These are phyloP conservation scores for Calonectria leucothoes DNA, from an alignment of 2,329 filamentous ascomycete genomes.

Conservation along the genomic window DNA sequence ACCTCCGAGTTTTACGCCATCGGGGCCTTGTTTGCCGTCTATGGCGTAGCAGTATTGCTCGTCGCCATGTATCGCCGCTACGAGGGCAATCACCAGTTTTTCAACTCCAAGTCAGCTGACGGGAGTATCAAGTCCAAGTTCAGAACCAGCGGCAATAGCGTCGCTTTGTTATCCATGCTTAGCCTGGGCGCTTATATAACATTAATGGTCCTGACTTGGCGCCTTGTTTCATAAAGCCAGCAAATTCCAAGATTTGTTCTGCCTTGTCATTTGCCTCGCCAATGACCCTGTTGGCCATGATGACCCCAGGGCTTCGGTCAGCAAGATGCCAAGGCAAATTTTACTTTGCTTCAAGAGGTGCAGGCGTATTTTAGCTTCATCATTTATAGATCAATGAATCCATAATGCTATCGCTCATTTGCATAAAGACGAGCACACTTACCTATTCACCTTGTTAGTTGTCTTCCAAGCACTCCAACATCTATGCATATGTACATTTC, in stretches of 20 bases:
- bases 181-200: conserved; percentile 69
- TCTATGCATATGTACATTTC: background rate
- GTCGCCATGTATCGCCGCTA: conserved; percentile 88
- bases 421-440: background rate
- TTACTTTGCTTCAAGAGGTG: background rate
- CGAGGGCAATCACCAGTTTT: conserved; percentile 95
- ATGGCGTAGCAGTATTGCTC: conserved; percentile 85
- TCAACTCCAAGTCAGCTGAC: conserved; percentile 60
- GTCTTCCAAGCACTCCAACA: background rate
- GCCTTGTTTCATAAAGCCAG: conserved; percentile 46
- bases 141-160: conserved; percentile 72
- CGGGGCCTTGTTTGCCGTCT: conserved; percentile 94
- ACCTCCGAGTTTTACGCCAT: conserved; percentile 96
- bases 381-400: background rate
- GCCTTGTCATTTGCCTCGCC: background rate
- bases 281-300: background rate
- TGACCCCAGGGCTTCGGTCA: background rate
- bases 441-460: background rate
- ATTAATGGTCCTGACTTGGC: conserved; percentile 67
- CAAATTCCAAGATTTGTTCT: background rate
- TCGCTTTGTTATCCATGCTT: conserved; percentile 66
- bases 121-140: conserved; percentile 62
- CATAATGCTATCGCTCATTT: background rate
- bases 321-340: background rate
- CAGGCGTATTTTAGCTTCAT: background rate